These are phyloP conservation scores for Anthostomella pinea DNA, from an alignment of 2,329 filamentous ascomycete species.

Conservation along the genomic window DNA sequence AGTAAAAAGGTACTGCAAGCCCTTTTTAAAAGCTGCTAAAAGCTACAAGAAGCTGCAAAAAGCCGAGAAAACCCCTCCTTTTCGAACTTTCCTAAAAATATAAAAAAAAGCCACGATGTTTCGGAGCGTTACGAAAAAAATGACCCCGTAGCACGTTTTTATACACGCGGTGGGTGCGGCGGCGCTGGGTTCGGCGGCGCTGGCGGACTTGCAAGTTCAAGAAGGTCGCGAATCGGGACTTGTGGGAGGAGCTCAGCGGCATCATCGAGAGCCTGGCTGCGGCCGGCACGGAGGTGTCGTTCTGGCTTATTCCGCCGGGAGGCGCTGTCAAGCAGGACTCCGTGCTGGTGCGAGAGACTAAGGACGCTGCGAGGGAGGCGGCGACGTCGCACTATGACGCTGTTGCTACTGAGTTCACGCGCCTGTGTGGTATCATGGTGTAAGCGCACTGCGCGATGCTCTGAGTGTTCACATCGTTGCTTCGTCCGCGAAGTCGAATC, in stretches of 20 bases:
- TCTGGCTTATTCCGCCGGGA: conserved; percentile 25
- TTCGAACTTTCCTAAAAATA: too few relatives aligned
- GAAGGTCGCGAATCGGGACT: conserved; percentile 38
- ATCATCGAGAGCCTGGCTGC: conserved; percentile 16
- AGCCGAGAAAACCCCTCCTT: too few relatives aligned
- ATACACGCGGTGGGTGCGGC: too few relatives aligned
- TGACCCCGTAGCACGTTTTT: too few relatives aligned
- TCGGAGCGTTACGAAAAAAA: too few relatives aligned
- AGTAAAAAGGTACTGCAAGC: too few relatives aligned
- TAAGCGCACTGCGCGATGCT: conserved; percentile 1
- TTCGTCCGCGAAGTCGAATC: too few relatives aligned
- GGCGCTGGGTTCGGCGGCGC: conserved; percentile 39
- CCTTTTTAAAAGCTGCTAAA: too few relatives aligned
- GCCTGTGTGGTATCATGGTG: conserved; percentile 24
- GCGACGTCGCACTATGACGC: conserved; percentile 14
- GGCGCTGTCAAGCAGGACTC: conserved; percentile 13
- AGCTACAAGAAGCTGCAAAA: too few relatives aligned
- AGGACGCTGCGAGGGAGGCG: conserved; percentile 19
- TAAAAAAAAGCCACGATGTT: too few relatives aligned
- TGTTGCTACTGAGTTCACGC: conserved; percentile 20
- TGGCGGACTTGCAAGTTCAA: conserved; percentile 31
- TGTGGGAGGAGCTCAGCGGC: conserved; percentile 41
- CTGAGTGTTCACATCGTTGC: neutral
- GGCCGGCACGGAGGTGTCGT: conserved; percentile 25
- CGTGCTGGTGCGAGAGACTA: conserved; percentile 20